Evolutionary conservation across 495 filamentous ascomycete species (phyloP), one percentile per base, ranked within the genome.

Genomic region (Venustampulla echinocandica): DNA sequence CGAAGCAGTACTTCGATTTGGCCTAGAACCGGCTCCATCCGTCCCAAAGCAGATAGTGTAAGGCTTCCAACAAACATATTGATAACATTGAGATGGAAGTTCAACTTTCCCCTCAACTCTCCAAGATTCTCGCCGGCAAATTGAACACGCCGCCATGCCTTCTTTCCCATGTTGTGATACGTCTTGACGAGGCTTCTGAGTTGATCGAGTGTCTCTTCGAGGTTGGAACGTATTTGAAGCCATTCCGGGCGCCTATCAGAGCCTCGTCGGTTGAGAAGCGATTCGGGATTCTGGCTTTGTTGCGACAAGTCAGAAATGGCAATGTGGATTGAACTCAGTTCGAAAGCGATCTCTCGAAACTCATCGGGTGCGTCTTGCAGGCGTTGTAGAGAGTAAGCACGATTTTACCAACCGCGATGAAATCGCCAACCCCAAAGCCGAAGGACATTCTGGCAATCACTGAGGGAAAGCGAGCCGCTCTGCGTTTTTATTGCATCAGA

Each of bases 1-100:
- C 10, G 10, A 7, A 37, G 17, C 34, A 37, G 17, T 7, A 15
- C 14, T 15, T 37, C 34, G 17, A 46, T 46, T 23, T 17, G n/a
- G 5, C 18, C 48, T 21, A 50, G 1, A 20, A 39, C 15, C 15
- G 40, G 40, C n/a, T 50, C 41, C 28, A 50, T 50, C 18, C 48
- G 27, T 4, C 40, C 42, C 1, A 50, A 4, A 2, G 40, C 21
- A 1, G 19, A 18, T 10, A 44, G 5, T 1, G 21, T 14, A 1
- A 50, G 22, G 33, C 30, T 38, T 0, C 20, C 17, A 17, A 45
- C 23, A 21, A 50, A 50, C 9, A 1, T 9, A 24, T 50, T 50
- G 9, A 50, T 28, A 1, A 33, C 9, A 15, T 4, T 45, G 1
- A 44, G 4, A 15, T 45, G 48, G 1, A 50, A 38, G 21, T 10